These are phyloP conservation scores for Starmerella stigmatis DNA, from an alignment of 805 yeast genomes.

Conservation along the genomic window DNA sequence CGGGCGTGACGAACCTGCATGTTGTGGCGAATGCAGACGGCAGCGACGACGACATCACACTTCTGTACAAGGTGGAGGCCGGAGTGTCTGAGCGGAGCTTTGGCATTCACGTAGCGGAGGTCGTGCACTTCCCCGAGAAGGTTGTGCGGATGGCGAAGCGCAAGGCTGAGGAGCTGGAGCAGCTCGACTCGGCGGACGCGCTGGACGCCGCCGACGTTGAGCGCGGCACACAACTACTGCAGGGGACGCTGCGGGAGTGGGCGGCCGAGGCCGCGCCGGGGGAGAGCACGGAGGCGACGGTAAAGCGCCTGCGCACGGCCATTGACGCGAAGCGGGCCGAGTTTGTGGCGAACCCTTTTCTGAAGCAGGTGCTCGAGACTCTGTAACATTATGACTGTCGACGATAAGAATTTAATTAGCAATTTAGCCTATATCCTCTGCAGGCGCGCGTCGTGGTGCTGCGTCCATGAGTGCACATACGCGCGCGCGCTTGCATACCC, in stretches of 20 bases:
- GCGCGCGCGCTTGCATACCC: too few relatives aligned
- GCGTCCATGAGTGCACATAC: too few relatives aligned
- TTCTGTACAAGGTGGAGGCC: slow-evolving; percentile 85
- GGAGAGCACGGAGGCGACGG: slow-evolving; percentile 11
- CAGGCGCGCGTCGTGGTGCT: too few relatives aligned
- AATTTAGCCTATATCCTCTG: too few relatives aligned
- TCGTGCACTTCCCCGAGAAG: slow-evolving; percentile 83
- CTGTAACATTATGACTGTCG: neutral
- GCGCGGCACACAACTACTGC: slow-evolving; percentile 43
- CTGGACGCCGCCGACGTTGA: slow-evolving; percentile 43
- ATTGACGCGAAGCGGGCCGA: slow-evolving; percentile 8
- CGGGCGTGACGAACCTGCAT: slow-evolving; percentile 65
- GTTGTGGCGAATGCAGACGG: slow-evolving; percentile 57
- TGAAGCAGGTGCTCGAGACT: slow-evolving; percentile 10
- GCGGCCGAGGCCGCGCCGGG: slow-evolving; percentile 20
- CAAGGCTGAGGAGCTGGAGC: slow-evolving; percentile 79
- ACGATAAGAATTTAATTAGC: too few relatives aligned
- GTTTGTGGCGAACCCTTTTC: slow-evolving; percentile 19
- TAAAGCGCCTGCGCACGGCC: slow-evolving; percentile 12
- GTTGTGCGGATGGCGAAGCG: slow-evolving; percentile 92
- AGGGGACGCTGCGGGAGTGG: slow-evolving; percentile 38
- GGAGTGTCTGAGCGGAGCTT: slow-evolving; percentile 95
- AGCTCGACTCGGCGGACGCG: slow-evolving; percentile 34
- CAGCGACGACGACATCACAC: slow-evolving; percentile 49
- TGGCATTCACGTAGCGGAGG: slow-evolving; percentile 96